Conservation (phyloP, 2,329 filamentous ascomycete genomes). For the Xylariaceae sp. region DNA sequence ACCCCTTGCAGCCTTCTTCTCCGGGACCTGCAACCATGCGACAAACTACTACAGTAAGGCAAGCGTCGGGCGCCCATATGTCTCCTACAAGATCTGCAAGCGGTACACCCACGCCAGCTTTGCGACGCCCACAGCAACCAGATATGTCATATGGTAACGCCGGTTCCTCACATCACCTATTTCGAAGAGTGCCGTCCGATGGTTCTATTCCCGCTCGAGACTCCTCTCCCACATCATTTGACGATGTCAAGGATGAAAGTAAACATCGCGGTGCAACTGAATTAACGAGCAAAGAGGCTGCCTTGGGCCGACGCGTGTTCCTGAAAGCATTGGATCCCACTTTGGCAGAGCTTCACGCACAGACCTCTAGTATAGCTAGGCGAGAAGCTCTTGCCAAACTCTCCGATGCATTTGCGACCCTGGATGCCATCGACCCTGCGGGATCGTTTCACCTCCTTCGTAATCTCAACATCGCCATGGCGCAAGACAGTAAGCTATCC, state of each 20-base stretch:
- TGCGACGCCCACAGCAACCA: slow-evolving; percentile 75
- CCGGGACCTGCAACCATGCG: slow-evolving; percentile 52
- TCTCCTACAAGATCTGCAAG: slow-evolving; percentile 37
- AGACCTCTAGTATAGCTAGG: slow-evolving; percentile 61
- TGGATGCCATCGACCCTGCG: slow-evolving; percentile 86
- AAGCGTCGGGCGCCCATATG: slow-evolving; percentile 39
- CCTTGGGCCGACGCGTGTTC: slow-evolving; percentile 76
- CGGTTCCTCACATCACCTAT: slow-evolving; percentile 85
- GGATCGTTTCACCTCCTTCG: slow-evolving; percentile 82
- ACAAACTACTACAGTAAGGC: slow-evolving; percentile 51
- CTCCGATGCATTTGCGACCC: slow-evolving; percentile 76
- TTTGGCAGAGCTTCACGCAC: slow-evolving; percentile 80
- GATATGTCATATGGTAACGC: slow-evolving; percentile 93
- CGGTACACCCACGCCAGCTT: slow-evolving; percentile 38
- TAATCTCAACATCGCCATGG: slow-evolving; percentile 67
- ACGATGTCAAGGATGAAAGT: slow-evolving; percentile 57
- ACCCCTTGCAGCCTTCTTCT: slow-evolving; percentile 52
- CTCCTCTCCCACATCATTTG: slow-evolving; percentile 36
- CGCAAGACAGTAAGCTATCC: slow-evolving; percentile 62
- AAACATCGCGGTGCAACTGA: slow-evolving; percentile 51
- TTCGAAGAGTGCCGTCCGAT: slow-evolving; percentile 77
- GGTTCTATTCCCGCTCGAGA: slow-evolving; percentile 44
- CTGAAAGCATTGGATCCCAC: slow-evolving; percentile 75
- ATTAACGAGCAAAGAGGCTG: slow-evolving; percentile 69
- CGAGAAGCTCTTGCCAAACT: slow-evolving; percentile 78